Evolutionary conservation across 768 basidiomycete species (phyloP).

Genomic region (Boletus vinaceobasis): DNA sequence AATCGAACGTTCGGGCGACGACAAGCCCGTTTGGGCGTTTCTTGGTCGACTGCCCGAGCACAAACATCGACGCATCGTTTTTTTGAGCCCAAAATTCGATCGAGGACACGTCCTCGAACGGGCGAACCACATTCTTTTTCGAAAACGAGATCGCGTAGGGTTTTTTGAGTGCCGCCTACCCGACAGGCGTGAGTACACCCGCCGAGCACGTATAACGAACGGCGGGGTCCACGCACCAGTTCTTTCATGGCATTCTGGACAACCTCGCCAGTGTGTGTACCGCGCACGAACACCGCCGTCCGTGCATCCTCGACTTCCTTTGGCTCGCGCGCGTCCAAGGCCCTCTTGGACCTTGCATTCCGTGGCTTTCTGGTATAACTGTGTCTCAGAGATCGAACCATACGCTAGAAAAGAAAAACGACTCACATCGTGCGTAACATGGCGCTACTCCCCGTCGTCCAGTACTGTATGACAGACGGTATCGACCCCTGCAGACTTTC

Average conservation of each 20-base stretch:
- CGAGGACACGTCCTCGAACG: conserved; percentile 80
- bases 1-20: conserved; percentile 83
- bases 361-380: conserved; percentile 70
- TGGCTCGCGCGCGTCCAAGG: conserved; percentile 77
- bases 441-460: no score
- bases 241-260: conserved; percentile 84
- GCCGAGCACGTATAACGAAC: not conserved
- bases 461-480: not conserved
- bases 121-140: conserved; percentile 87
- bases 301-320: conserved; percentile 88
- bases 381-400: not conserved
- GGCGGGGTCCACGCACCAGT: conserved; percentile 51
- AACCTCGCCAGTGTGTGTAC: conserved; percentile 79
- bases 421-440: conserved; percentile 33
- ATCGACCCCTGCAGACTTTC: not conserved
- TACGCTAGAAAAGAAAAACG: not conserved
- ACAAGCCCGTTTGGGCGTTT: conserved; percentile 88
- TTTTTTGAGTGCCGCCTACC: conserved; percentile 89
- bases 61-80: conserved; percentile 91
- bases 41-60: conserved; percentile 89
- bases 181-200: not conserved
- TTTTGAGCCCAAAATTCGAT: conserved; percentile 92
- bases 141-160: conserved; percentile 89
- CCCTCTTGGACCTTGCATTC: conserved; percentile 94
- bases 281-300: conserved; percentile 86